Conservation (phyloP, 495 filamentous ascomycete genomes). For the Paragyromitra xinjiangensis region DNA sequence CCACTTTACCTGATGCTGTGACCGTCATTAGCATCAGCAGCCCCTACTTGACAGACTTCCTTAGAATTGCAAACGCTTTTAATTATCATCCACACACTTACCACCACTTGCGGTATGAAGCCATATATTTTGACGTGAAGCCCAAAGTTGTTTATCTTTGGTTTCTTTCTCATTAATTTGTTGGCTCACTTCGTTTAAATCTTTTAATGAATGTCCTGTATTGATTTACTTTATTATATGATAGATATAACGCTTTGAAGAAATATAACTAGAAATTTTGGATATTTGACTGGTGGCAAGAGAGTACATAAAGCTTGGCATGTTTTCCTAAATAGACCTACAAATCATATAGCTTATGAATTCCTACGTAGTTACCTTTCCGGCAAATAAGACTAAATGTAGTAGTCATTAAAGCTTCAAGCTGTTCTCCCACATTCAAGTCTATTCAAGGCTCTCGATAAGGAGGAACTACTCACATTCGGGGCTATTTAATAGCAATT, state of each 20-base stretch:
- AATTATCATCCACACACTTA: neutral
- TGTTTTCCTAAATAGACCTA: neutral
- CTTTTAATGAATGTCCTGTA: neutral
- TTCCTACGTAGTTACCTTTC: no score
- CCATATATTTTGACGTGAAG: neutral
- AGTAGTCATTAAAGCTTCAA: no score
- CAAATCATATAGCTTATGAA: no score
- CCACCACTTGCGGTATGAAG: neutral
- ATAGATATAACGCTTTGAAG: neutral
- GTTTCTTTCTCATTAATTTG: neutral
- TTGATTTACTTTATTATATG: conserved; percentile 4
- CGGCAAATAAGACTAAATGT: no score
- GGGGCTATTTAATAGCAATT: no score
- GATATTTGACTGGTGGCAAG: neutral
- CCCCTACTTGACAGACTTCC: neutral
- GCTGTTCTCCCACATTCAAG: no score
- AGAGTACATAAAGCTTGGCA: neutral
- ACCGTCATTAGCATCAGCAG: conserved; percentile 8
- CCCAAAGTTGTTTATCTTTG: neutral
- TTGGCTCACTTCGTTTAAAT: conserved; percentile 3
- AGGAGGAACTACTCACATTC: no score
- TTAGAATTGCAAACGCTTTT: neutral
- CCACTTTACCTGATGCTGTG: conserved; percentile 53
- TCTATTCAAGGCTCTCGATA: no score
- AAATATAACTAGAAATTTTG: neutral